Evolutionary conservation across 2,329 filamentous ascomycete genomes (phyloP).

Genomic region (Taxawa tesnikishii): DNA sequence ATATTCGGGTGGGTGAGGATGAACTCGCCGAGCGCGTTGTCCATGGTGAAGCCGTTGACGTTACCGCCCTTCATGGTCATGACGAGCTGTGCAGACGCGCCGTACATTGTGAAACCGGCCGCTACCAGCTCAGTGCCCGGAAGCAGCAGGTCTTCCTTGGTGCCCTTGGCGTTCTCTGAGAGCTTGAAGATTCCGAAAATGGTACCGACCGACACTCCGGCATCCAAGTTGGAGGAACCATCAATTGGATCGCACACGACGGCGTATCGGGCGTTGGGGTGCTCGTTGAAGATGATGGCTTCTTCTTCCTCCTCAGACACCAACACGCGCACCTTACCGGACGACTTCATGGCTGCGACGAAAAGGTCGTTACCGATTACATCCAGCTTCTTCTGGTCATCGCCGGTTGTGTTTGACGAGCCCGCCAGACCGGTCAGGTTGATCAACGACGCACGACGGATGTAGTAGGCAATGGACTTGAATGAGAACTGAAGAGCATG

Average conservation of each 20-base stretch:
- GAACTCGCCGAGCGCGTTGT: slow-evolving; percentile 94
- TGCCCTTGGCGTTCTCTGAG: slow-evolving; percentile 59
- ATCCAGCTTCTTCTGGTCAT: slow-evolving; percentile 99
- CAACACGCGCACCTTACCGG: slow-evolving; percentile 76
- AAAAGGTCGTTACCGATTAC: slow-evolving; percentile 98
- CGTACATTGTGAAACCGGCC: slow-evolving; percentile 99
- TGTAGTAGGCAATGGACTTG: slow-evolving; percentile 99
- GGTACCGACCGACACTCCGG: slow-evolving; percentile 92
- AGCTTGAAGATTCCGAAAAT: slow-evolving; percentile 95
- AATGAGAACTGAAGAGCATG: slow-evolving; percentile 98
- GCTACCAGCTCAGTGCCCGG: slow-evolving; percentile 87
- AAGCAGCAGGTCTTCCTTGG: slow-evolving; percentile 74
- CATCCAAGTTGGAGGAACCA: slow-evolving; percentile 93
- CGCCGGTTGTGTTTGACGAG: slow-evolving; percentile 86
- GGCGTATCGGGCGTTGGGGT: slow-evolving; percentile 69
- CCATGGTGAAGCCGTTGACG: slow-evolving; percentile 96
- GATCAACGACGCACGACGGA: slow-evolving; percentile 86
- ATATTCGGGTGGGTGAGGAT: slow-evolving; percentile 96
- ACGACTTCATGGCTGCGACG: slow-evolving; percentile 87
- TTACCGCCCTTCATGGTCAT: slow-evolving; percentile 87
- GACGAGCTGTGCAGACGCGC: slow-evolving; percentile 88
- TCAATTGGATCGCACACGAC: slow-evolving; percentile 98
- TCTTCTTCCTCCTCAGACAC: slow-evolving; percentile 99
- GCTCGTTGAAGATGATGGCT: slow-evolving; percentile 70
- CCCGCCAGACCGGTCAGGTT: slow-evolving; percentile 82